Base-by-base conservation (phyloP, 2,329 filamentous ascomycete genomes). In the Epichloe gansuensis region DNA sequence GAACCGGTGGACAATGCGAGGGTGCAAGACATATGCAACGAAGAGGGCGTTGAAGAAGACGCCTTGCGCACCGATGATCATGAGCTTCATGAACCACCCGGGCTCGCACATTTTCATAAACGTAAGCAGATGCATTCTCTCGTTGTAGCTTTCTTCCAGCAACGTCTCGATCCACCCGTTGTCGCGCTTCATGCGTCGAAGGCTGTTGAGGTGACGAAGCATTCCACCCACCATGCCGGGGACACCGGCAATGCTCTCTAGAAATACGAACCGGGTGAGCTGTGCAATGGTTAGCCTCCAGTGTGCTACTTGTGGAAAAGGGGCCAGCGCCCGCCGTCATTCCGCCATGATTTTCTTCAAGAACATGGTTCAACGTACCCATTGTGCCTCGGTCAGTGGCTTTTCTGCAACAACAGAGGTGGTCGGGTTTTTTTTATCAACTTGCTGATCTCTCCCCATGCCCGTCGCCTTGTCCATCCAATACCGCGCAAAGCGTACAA, bases 21-120 rank as follows among this genome's bases (percentile, higher is more conserved):
- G 91, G 1, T 85, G 89, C 54, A 95, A 63, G 36, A 98, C 81
- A 70, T 97, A 97, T 46, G 85, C 78, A 56, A 95, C 54, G 75
- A 98, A 97, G 66, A 97, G 80, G 57, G 82, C 79, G 70, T 98
- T 98, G 78, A 95, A 96, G 75, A 95, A 97, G 60, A 97, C 87
- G 40, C 91, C 93, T 67, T 97, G 91, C 0, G 91, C 90, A 11
- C 84, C 89, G 40, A 97, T 78, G 51, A 97, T 89, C 81, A 95
- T 87, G 52, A 89, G 68, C 56, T 88, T 85, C 90, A 96, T 95
- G 73, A 95, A 93, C 74, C 78, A 82, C 13, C 87, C 88, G 38
- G 67, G 67, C 58, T 71, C 68, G 53, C 84, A 86, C 77, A 95
- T 86, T 69, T 94, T 95, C 67, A 98, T 82, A 68, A 97, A 96